phyloP scores from a whole-genome alignment of 306 rosid genomes.

The Albizia julibrissin region DNA sequence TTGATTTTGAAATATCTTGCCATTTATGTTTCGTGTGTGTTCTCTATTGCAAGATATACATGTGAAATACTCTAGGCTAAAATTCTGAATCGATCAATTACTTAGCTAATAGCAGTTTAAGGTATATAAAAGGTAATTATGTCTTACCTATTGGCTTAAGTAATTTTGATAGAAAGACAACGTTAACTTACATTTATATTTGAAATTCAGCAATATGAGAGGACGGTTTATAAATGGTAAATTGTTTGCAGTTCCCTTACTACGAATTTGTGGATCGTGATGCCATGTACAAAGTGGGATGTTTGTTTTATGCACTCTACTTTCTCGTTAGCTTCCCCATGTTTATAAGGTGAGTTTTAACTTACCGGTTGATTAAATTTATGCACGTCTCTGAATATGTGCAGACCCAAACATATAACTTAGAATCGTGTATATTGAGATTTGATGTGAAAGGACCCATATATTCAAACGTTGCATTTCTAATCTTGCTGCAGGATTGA shows the following conservation, averaged over 20 bases:
- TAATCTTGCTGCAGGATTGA: conserved; percentile 59
- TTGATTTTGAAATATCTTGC: conserved; percentile 1
- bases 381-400: neutral
- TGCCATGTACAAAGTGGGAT: conserved; percentile 90
- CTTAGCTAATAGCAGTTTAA: too few relatives aligned
- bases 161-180: too few relatives aligned
- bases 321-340: conserved; percentile 96
- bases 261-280: conserved; percentile 90
- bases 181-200: too few relatives aligned
- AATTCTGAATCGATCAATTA: too few relatives aligned
- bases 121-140: too few relatives aligned
- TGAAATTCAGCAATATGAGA: too few relatives aligned
- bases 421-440: neutral
- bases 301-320: conserved; percentile 94
- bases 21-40: neutral
- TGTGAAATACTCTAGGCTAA: too few relatives aligned
- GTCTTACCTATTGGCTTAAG: too few relatives aligned
- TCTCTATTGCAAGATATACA: too few relatives aligned
- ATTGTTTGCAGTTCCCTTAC: conserved; percentile 84
- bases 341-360: conserved; percentile 77
- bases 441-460: neutral
- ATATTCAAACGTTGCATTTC: neutral
- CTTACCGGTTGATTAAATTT: conserved; percentile 11
- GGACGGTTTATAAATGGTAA: conserved; percentile 7
- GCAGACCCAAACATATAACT: neutral